Evolutionary conservation across 768 basidiomycete genomes (phyloP).

Genomic region (Erythrobasidium yunnanense): DNA sequence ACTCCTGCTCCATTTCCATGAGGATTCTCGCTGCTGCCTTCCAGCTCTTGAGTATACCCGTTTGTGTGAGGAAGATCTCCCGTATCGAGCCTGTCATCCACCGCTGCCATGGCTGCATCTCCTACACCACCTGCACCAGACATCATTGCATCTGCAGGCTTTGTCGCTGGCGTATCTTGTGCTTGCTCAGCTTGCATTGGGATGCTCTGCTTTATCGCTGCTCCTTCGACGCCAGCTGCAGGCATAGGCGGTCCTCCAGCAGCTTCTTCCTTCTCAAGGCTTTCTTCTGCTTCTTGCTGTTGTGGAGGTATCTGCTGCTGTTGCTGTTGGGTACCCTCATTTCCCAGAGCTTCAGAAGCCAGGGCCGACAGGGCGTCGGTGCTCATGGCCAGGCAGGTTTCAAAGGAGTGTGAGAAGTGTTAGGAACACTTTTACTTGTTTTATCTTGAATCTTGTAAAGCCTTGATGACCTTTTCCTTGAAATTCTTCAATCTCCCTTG

Average conservation of each 20-base stretch:
- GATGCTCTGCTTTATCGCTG: background rate
- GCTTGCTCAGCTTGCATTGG: background rate
- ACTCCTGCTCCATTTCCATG: background rate
- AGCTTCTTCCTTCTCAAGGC: conserved; percentile 3
- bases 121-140: background rate
- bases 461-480: too few species aligned
- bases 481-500: too few species aligned
- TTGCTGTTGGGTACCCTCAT: too few species aligned
- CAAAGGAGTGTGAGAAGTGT: too few species aligned
- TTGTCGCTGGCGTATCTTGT: background rate
- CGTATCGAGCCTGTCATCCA: conserved; percentile 10
- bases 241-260: conserved; percentile 23
- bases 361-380: too few species aligned
- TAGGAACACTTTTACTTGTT: too few species aligned
- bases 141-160: background rate
- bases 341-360: too few species aligned
- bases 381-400: too few species aligned
- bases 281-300: background rate
- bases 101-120: conserved; percentile 24
- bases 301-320: too few species aligned
- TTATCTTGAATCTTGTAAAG: too few species aligned
- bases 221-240: conserved; percentile 3
- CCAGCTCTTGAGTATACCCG: background rate
- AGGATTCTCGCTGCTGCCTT: background rate
- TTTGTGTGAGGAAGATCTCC: conserved; percentile 1